Conservation (phyloP, 2,329 filamentous ascomycete genomes). For the Periconia digitata region DNA sequence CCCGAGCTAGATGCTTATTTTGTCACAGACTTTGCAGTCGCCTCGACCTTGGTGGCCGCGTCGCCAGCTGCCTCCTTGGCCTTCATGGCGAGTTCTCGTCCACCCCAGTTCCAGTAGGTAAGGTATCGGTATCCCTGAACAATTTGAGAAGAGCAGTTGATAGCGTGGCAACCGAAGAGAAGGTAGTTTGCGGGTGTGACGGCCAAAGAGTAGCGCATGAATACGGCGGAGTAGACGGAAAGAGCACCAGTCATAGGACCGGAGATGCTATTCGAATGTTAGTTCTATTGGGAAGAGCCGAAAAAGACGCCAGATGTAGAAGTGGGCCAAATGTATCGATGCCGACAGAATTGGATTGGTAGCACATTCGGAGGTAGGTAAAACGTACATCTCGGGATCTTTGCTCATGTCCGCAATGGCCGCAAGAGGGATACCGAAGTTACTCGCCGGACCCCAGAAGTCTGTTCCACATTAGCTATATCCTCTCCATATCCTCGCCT, state of each 20-base stretch:
- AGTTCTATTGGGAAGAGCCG: background rate
- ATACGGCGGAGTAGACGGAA: constrained; percentile 62
- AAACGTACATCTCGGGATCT: constrained; percentile 54
- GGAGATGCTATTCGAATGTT: constrained; percentile 56
- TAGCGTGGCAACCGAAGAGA: constrained; percentile 66
- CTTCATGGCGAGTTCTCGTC: constrained; percentile 44
- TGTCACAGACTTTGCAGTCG: constrained; percentile 6
- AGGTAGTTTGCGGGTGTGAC: constrained; percentile 67
- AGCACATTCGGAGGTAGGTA: background rate
- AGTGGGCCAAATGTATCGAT: background rate
- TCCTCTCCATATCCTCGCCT: background rate
- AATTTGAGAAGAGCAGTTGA: constrained; percentile 64
- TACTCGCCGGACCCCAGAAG: constrained; percentile 56
- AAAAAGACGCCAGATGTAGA: background rate
- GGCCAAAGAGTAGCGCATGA: constrained; percentile 68
- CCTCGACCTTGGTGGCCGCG: constrained; percentile 20
- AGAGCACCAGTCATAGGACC: constrained; percentile 65
- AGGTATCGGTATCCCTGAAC: constrained; percentile 65
- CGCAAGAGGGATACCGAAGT: constrained; percentile 58
- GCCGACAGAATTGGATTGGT: background rate
- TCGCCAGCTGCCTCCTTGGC: constrained; percentile 41
- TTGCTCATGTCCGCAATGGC: constrained; percentile 58
- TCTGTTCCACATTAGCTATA: constrained; percentile 36
- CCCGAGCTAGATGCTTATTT: background rate
- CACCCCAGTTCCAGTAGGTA: constrained; percentile 60